These are phyloP conservation scores for Castanea crenata DNA, from an alignment of 306 rosid genomes.

Conservation along the genomic window DNA sequence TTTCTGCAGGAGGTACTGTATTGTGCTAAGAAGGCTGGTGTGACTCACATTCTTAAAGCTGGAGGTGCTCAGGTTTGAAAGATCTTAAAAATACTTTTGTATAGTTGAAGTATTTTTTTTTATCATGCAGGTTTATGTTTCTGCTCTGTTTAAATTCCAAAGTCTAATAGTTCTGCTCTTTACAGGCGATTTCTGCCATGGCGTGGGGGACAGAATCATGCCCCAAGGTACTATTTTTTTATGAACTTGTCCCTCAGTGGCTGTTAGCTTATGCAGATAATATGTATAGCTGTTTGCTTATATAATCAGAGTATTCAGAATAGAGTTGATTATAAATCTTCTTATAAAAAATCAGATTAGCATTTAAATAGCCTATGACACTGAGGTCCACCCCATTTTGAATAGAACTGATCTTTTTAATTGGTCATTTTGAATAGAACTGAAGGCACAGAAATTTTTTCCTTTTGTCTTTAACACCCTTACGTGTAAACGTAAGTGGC, in stretches of 20 bases:
- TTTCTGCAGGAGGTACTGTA: conserved; percentile 81
- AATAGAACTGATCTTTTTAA: background rate
- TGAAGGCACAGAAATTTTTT: background rate
- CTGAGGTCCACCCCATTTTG: background rate
- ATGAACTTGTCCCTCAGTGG: conserved; percentile 1
- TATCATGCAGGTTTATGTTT: background rate
- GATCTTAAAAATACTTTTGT: conserved; percentile 16
- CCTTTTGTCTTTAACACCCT: background rate
- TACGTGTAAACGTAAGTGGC: background rate
- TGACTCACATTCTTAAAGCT: conserved; percentile 94
- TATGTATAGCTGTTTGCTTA: background rate
- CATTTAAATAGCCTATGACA: background rate
- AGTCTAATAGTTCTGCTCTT: conserved; percentile 9
- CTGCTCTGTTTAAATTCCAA: background rate
- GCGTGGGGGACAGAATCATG: conserved; percentile 99
- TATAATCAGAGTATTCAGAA: background rate
- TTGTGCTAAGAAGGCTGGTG: conserved; percentile 99
- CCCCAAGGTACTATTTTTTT: conserved; percentile 68
- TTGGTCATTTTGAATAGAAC: background rate
- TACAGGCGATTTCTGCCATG: conserved; percentile 94
- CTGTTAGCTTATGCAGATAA: background rate
- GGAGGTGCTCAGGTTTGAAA: conserved; percentile 96
- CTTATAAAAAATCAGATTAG: background rate
- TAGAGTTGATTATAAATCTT: too few relatives aligned
- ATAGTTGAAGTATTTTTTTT: conserved; percentile 7